Evolutionary conservation across 805 yeast genomes (phyloP).

Genomic region (Maudiozyma serrabonitensis): DNA sequence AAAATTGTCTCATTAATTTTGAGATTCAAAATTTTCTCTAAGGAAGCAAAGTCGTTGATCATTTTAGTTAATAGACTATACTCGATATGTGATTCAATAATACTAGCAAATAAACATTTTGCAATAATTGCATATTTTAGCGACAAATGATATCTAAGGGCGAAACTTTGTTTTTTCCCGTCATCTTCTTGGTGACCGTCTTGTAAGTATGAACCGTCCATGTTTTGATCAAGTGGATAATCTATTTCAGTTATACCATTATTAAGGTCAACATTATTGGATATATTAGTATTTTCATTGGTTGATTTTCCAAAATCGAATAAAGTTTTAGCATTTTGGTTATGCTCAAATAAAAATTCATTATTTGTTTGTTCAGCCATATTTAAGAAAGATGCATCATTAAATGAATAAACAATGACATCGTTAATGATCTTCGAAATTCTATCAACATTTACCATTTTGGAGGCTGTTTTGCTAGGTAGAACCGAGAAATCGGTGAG

Average conservation of each 20-base stretch:
- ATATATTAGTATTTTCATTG: neutral
- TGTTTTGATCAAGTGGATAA: neutral
- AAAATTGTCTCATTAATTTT: neutral
- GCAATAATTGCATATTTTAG: conserved; percentile 22
- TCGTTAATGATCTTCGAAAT: conserved; percentile 24
- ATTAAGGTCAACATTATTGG: neutral
- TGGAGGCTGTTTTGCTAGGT: neutral
- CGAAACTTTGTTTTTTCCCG: conserved; percentile 17
- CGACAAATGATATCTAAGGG: conserved; percentile 23
- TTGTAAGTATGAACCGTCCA: neutral
- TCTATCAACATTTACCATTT: conserved; percentile 14
- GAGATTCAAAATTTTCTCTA: conserved; percentile 14
- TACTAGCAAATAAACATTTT: conserved; percentile 17
- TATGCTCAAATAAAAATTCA: conserved; percentile 17
- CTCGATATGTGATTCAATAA: conserved; percentile 19
- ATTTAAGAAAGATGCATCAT: conserved; percentile 25
- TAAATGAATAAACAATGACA: conserved; percentile 25
- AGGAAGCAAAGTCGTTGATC: conserved; percentile 15
- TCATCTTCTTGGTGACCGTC: neutral
- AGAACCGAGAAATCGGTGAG: neutral
- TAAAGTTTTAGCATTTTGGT: conserved; percentile 7
- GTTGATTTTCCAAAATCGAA: neutral
- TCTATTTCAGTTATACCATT: neutral
- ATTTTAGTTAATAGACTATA: conserved; percentile 23
- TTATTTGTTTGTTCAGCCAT: conserved; percentile 22